Percentiles rank a stretch among this genome's conserved stretches.
Conservation (phyloP, 371 early-diverging fungal genomes). For the Mortierella sp. region DNA sequence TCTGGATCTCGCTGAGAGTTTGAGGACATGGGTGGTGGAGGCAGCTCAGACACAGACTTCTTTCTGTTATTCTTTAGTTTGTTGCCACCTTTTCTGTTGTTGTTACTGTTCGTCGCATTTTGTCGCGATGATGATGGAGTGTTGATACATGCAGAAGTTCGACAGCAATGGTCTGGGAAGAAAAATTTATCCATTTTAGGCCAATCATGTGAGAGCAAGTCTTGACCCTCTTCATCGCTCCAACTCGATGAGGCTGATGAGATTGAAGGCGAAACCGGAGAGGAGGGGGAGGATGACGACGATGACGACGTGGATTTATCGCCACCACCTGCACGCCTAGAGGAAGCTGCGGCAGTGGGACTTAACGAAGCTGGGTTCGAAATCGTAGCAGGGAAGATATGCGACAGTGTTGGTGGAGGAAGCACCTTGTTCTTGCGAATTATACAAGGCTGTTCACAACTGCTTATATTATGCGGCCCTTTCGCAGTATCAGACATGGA, state of each 20-base stretch:
- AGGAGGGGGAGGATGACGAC: no score
- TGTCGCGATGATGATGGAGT: not conserved
- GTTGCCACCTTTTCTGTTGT: conserved; percentile 3
- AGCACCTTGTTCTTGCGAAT: conserved; percentile 48
- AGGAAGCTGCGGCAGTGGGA: conserved; percentile 4
- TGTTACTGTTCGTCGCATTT: not conserved
- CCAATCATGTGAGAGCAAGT: conserved; percentile 36
- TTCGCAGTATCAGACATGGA: not conserved
- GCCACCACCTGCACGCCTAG: not conserved
- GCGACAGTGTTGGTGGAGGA: conserved; percentile 52
- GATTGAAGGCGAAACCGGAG: not conserved
- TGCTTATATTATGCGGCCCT: not conserved
- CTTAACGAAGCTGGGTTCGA: conserved; percentile 45
- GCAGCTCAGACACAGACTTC: conserved; percentile 34
- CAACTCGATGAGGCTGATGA: not conserved
- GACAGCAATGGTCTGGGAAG: conserved; percentile 57
- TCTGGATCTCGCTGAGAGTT: not conserved
- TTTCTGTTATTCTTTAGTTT: conserved; percentile 9
- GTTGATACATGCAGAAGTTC: conserved; percentile 32
- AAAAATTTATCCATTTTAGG: conserved; percentile 45
- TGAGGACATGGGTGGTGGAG: conserved; percentile 31
- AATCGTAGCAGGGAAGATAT: conserved; percentile 35
- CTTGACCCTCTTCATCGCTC: conserved; percentile 7
- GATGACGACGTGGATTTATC: not conserved
- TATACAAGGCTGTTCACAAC: conserved; percentile 38